Percentiles rank a stretch among this genome's conserved stretches.
phyloP scores from a whole-genome alignment of 2,329 filamentous ascomycete genomes.

The Zopfia rhizophila region DNA sequence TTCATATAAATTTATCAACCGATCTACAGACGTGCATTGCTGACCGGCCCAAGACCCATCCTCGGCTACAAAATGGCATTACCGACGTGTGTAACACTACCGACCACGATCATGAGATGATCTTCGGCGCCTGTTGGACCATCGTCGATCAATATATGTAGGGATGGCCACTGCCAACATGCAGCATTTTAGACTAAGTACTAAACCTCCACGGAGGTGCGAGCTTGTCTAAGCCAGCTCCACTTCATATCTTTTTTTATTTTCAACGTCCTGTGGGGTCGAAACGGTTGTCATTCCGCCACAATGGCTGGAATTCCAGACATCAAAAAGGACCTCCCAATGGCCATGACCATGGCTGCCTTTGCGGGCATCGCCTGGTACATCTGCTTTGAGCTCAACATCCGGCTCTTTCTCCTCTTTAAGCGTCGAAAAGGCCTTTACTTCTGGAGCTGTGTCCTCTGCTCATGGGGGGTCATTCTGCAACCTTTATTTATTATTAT shows the following conservation, averaged over 20 bases:
- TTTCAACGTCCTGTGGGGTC: background rate
- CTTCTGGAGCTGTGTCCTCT: constrained; percentile 49
- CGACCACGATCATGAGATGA: too few relatives aligned
- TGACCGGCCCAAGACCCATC: too few relatives aligned
- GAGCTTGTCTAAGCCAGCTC: too few relatives aligned
- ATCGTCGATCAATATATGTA: too few relatives aligned
- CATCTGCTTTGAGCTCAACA: constrained; percentile 50
- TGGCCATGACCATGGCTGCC: constrained; percentile 19
- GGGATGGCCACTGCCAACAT: too few relatives aligned
- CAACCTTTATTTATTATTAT: constrained; percentile 52
- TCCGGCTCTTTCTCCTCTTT: constrained; percentile 55
- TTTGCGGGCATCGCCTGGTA: constrained; percentile 31
- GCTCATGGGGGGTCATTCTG: constrained; percentile 38
- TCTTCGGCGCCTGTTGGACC: too few relatives aligned
- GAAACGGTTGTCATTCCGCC: background rate
- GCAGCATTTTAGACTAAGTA: too few relatives aligned
- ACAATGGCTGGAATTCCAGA: background rate
- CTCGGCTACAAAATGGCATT: too few relatives aligned
- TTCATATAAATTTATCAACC: too few relatives aligned
- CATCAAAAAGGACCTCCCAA: constrained; percentile 6
- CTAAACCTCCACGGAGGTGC: too few relatives aligned
- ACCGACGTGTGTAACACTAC: too few relatives aligned
- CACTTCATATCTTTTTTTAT: constrained; percentile 1
- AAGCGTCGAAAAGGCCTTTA: constrained; percentile 55
- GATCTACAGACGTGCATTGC: too few relatives aligned